phyloP scores from a whole-genome alignment of 2,329 filamentous ascomycete genomes.

The Colletotrichum euphorbiae region DNA sequence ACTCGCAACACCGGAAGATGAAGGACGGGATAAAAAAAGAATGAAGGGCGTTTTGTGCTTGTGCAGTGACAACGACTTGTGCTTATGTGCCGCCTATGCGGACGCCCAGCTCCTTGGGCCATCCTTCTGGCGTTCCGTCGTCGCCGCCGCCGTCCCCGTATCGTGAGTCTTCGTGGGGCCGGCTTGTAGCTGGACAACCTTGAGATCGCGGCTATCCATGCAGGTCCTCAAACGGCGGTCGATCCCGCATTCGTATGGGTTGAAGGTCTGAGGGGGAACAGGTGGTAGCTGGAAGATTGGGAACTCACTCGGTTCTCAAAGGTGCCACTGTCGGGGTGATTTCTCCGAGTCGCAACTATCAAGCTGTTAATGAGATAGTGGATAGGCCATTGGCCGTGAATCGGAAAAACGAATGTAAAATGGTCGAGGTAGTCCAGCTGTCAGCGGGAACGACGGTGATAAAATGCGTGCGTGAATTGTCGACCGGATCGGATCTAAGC shows the following conservation, averaged over 20 bases:
- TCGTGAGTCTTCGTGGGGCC: neutral
- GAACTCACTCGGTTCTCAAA: neutral
- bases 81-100: neutral
- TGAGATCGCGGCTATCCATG: slow-evolving; percentile 1
- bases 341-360: too few relatives aligned
- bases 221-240: slow-evolving; percentile 7
- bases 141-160: neutral
- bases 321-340: too few relatives aligned
- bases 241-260: neutral
- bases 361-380: too few relatives aligned
- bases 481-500: slow-evolving; percentile 31
- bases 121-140: slow-evolving; percentile 4
- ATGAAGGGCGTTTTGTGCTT: neutral
- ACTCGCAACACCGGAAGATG: slow-evolving; percentile 9
- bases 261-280: neutral
- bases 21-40: slow-evolving; percentile 5
- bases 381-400: too few relatives aligned
- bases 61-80: too few relatives aligned
- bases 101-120: neutral
- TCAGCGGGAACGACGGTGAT: slow-evolving; percentile 31
- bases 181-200: neutral
- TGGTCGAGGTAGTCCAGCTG: neutral
- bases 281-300: neutral
- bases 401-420: too few relatives aligned
- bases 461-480: slow-evolving; percentile 1